Conservation (phyloP, 345 rosid species). For the Populus pruinosa region DNA sequence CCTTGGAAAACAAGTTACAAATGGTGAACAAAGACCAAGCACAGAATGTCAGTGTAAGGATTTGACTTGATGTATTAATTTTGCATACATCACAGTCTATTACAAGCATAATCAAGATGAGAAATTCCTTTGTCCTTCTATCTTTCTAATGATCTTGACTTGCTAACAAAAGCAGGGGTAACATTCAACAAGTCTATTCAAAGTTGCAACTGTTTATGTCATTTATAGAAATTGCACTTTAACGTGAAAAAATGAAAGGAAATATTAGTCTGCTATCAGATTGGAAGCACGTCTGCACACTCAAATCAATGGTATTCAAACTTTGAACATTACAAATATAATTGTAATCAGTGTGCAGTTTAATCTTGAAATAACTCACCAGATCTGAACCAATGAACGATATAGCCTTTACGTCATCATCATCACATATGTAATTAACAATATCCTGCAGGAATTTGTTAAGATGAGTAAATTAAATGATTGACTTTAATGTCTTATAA, state of each 20-base stretch:
- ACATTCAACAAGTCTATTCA: neutral
- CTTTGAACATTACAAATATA: neutral
- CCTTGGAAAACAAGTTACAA: slow-evolving; percentile 39
- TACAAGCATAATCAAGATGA: neutral
- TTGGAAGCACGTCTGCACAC: neutral
- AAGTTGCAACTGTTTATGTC: neutral
- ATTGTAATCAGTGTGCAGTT: neutral
- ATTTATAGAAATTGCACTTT: neutral
- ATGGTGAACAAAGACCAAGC: slow-evolving; percentile 8
- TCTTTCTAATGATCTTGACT: neutral
- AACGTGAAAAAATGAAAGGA: neutral
- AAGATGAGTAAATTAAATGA: neutral
- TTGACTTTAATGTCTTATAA: neutral
- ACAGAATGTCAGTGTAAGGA: neutral
- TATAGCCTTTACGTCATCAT: slow-evolving; percentile 68
- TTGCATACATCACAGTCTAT: neutral
- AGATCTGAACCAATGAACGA: slow-evolving; percentile 93
- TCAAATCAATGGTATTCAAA: neutral
- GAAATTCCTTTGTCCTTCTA: neutral
- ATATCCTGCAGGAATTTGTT: slow-evolving; percentile 51
- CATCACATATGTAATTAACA: slow-evolving; percentile 92
- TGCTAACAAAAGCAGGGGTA: neutral
- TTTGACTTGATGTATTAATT: neutral
- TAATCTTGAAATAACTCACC: slow-evolving; percentile 43
- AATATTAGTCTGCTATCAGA: neutral